Evolutionary conservation across 2,329 filamentous ascomycete species (phyloP), one percentile per base, ranked within the genome.

Genomic region (Aspergillus amoenus): DNA sequence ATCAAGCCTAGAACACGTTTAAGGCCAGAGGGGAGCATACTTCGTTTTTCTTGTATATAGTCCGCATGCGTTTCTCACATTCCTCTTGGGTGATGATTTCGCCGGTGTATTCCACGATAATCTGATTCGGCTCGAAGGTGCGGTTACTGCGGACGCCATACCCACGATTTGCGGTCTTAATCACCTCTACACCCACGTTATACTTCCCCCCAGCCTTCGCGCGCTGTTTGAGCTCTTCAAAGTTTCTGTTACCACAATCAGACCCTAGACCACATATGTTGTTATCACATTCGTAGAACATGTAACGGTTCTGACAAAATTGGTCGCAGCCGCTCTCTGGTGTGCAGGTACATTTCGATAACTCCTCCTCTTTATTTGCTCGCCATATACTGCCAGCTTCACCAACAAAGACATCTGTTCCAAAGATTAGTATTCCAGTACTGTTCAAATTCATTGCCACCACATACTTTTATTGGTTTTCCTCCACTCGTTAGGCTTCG

Each of bases 91-190:
- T 97, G 69, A 99, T 96, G 65, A 99, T 97, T 75, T 99, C 94
- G 41, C 94, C 94, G 0, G 93, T 93, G 70, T 99, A 99, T 70
- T 99, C 94, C 78, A 97, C 93, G 70, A 99, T 97, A 71, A 99
- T 96, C 77, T 97, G 92, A 68, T 93, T 87, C 1, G 93, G 85
- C 56, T 88, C 82, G 72, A 97, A 99, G 60, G 87, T 88, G 46
- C 94, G 87, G 75, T 93, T 96, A 70, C 90, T 91, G 60, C 94
- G 88, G 49, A 99, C 91, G 52, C 94, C 94, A 71, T 93, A 93
- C 27, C 94, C 94, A 57, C 93, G 87, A 75, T 96, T 90, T 18
- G 80, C 77, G 1, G 94, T 97, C 78, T 96, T 93, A 75, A 96
- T 86, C 41, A 97, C 93, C 73, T 99, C 94, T 8, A 99, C 93